Percentiles rank a stretch among this genome's conserved stretches.
These are phyloP conservation scores for Acephala macrosclerotiorum DNA, from an alignment of 2,329 filamentous ascomycete genomes.

Conservation along the genomic window DNA sequence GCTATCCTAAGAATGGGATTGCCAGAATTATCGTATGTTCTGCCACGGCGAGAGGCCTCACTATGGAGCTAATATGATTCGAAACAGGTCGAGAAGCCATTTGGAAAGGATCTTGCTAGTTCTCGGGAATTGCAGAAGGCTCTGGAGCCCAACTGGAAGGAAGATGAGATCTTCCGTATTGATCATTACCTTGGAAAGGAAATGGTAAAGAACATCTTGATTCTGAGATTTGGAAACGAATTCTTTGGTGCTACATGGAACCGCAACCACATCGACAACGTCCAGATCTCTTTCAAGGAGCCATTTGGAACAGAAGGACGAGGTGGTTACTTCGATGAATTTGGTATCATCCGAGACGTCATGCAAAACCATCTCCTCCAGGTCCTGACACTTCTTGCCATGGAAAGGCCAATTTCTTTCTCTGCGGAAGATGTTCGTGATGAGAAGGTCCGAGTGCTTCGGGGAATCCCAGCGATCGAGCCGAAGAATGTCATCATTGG, in stretches of 20 bases:
- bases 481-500: slow-evolving; percentile 99
- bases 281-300: slow-evolving; percentile 99
- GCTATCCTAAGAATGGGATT: slow-evolving; percentile 91
- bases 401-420: slow-evolving; percentile 99
- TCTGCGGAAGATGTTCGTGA: slow-evolving; percentile 98
- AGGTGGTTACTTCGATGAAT: slow-evolving; percentile 99
- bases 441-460: slow-evolving; percentile 96
- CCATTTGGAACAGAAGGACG: slow-evolving; percentile 98
- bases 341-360: slow-evolving; percentile 98
- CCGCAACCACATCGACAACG: slow-evolving; percentile 98
- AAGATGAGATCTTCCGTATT: slow-evolving; percentile 98
- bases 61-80: slow-evolving; percentile 32
- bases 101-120: slow-evolving; percentile 94
- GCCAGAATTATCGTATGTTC: slow-evolving; percentile 86
- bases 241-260: slow-evolving; percentile 99
- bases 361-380: slow-evolving; percentile 99
- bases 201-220: slow-evolving; percentile 99
- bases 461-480: slow-evolving; percentile 92
- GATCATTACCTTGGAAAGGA: slow-evolving; percentile 99
- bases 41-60: neutral
- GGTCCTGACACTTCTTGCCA: slow-evolving; percentile 92
- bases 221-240: slow-evolving; percentile 96
- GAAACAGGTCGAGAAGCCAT: slow-evolving; percentile 93
- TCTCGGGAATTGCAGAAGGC: slow-evolving; percentile 95
- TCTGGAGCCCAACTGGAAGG: slow-evolving; percentile 96